Percentiles rank a stretch among this genome's conserved stretches.
These are phyloP conservation scores for Metschnikowia chrysomelidarum DNA, from an alignment of 805 yeast genomes.

Conservation along the genomic window DNA sequence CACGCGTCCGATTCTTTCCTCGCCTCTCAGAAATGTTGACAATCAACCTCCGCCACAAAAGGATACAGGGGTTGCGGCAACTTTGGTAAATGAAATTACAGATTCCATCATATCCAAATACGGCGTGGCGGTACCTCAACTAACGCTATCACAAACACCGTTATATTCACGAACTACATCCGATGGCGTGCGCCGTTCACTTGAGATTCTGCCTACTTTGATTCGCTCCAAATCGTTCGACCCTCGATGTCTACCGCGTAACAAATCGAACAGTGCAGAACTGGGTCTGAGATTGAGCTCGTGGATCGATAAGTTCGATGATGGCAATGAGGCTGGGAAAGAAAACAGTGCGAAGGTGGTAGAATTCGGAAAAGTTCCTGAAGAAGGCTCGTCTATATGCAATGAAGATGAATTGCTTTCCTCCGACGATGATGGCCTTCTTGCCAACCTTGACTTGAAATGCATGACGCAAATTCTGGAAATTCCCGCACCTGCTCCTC, in stretches of 20 bases:
- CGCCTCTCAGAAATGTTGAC: conserved; percentile 37
- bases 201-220: conserved; percentile 31
- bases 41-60: conserved; percentile 3
- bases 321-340: background rate
- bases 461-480: conserved; percentile 9
- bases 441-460: conserved; percentile 14
- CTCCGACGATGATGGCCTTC: conserved; percentile 28
- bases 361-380: background rate
- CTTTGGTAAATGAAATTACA: conserved; percentile 32
- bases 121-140: conserved; percentile 36
- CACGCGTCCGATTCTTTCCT: conserved; percentile 32
- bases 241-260: conserved; percentile 9
- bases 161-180: conserved; percentile 33
- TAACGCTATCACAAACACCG: conserved; percentile 34
- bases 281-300: conserved; percentile 17
- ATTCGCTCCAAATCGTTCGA: conserved; percentile 38
- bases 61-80: conserved; percentile 13
- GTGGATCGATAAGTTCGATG: conserved; percentile 35
- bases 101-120: conserved; percentile 42
- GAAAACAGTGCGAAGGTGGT: background rate
- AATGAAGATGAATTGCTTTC: conserved; percentile 13
- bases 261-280: conserved; percentile 9
- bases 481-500: too few species aligned
- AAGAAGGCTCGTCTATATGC: background rate
- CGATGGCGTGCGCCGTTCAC: conserved; percentile 22